phyloP scores from a whole-genome alignment of 78 protist genomes.

The Tieghemostelium lacteum region DNA sequence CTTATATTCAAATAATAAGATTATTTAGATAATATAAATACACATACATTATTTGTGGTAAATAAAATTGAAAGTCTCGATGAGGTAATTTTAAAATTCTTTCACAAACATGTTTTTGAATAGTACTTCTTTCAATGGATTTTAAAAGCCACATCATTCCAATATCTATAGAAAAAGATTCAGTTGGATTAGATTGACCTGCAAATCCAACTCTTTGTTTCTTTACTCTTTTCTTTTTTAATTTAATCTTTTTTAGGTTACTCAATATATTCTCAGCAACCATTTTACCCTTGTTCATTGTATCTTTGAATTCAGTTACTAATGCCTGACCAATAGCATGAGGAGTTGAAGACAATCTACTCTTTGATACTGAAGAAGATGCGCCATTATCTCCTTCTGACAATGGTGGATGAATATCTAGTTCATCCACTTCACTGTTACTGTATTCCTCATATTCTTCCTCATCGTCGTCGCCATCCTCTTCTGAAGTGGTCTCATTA shows the following conservation, averaged over 20 bases:
- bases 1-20: neutral
- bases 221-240: neutral
- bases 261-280: neutral
- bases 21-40: neutral
- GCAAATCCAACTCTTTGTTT: neutral
- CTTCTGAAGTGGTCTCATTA: too few relatives aligned
- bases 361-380: neutral
- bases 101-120: conserved; percentile 70
- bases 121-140: conserved; percentile 24
- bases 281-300: neutral
- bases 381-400: neutral
- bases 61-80: conserved; percentile 53
- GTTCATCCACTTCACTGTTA: neutral
- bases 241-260: neutral
- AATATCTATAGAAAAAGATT: conserved; percentile 55
- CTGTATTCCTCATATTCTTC: too few relatives aligned
- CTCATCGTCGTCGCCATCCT: too few relatives aligned
- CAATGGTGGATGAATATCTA: neutral
- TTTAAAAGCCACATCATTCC: conserved; percentile 71
- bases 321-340: neutral
- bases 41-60: conserved; percentile 62
- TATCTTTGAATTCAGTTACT: neutral
- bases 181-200: neutral
- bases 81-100: conserved; percentile 21
- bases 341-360: neutral